These are phyloP conservation scores for Phytophthora cactorum DNA, from an alignment of 352 stramenopile genomes.

Conservation along the genomic window DNA sequence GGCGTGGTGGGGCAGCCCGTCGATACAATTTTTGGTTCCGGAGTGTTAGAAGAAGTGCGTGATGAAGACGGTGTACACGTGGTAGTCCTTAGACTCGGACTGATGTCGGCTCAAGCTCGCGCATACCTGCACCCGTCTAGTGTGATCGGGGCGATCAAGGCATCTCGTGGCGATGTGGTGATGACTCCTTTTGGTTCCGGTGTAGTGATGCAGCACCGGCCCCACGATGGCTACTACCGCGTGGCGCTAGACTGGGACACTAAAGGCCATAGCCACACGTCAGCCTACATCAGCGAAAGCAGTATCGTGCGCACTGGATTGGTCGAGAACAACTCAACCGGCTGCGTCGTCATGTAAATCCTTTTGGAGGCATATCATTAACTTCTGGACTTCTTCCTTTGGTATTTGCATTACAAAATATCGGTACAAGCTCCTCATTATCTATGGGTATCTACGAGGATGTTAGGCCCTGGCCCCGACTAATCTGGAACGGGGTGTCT, in stretches of 20 bases:
- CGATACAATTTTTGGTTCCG: slow-evolving; percentile 72
- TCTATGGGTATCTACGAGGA: too few relatives aligned
- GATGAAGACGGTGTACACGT: slow-evolving; percentile 74
- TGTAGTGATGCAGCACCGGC: slow-evolving; percentile 72
- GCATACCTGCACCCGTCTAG: slow-evolving; percentile 68
- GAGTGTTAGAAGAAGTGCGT: slow-evolving; percentile 64
- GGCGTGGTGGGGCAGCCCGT: slow-evolving; percentile 68
- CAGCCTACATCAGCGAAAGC: slow-evolving; percentile 62
- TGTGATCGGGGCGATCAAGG: slow-evolving; percentile 65
- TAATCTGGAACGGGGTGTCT: slow-evolving; percentile 53
- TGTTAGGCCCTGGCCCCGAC: background rate
- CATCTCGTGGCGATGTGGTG: slow-evolving; percentile 78
- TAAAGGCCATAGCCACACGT: slow-evolving; percentile 57
- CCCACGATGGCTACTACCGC: slow-evolving; percentile 66
- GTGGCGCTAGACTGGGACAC: slow-evolving; percentile 76
- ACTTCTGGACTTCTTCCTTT: background rate
- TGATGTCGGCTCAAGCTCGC: slow-evolving; percentile 55
- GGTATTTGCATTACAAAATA: background rate
- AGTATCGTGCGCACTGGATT: slow-evolving; percentile 62
- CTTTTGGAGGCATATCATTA: background rate
- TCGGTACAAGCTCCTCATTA: background rate
- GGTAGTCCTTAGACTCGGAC: slow-evolving; percentile 61
- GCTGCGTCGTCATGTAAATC: slow-evolving; percentile 78
- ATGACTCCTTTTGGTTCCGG: slow-evolving; percentile 80
- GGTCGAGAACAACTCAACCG: slow-evolving; percentile 64